These are phyloP conservation scores for Flaveria brownii DNA, from an alignment of 129 eudicot genomes.

Conservation along the genomic window DNA sequence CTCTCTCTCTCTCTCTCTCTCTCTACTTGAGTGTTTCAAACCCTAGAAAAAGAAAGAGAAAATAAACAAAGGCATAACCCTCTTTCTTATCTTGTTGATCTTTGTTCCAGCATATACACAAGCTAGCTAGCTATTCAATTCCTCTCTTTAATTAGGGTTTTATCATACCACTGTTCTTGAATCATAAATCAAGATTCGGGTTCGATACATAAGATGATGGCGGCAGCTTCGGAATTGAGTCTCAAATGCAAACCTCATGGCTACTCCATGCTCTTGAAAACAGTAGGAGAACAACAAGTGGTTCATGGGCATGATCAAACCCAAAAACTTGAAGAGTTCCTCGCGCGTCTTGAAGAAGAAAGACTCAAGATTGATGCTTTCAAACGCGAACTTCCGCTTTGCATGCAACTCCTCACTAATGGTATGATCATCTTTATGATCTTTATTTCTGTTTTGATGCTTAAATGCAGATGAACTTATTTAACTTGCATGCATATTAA, in stretches of 20 bases:
- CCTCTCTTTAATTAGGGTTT: slow-evolving; percentile 23
- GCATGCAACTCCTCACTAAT: slow-evolving; percentile 95
- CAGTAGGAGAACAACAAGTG: slow-evolving; percentile 46
- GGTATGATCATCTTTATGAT: slow-evolving; percentile 39
- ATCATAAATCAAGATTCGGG: slow-evolving; percentile 24
- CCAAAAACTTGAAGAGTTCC: slow-evolving; percentile 78
- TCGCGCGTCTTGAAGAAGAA: slow-evolving; percentile 89
- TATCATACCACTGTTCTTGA: slow-evolving; percentile 22
- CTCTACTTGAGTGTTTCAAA: slow-evolving; percentile 42
- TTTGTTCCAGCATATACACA: slow-evolving; percentile 38
- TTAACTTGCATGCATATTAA: slow-evolving; percentile 21
- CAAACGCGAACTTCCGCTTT: slow-evolving; percentile 97
- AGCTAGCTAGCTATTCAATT: slow-evolving; percentile 18
- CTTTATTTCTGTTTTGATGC: neutral
- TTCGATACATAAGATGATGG: slow-evolving; percentile 51
- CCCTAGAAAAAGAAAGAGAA: slow-evolving; percentile 38
- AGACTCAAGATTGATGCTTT: slow-evolving; percentile 94
- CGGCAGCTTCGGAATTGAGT: slow-evolving; percentile 66
- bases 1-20: slow-evolving; percentile 14
- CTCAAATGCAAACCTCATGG: slow-evolving; percentile 83
- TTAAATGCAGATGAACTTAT: neutral
- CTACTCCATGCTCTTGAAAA: slow-evolving; percentile 71
- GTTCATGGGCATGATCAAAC: slow-evolving; percentile 40
- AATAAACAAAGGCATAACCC: slow-evolving; percentile 20
- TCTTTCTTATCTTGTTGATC: slow-evolving; percentile 42